Percentiles rank a stretch among this genome's conserved stretches.
These are phyloP conservation scores for Penicillium rolfsii DNA, from an alignment of 2,329 filamentous ascomycete genomes.

Conservation along the genomic window DNA sequence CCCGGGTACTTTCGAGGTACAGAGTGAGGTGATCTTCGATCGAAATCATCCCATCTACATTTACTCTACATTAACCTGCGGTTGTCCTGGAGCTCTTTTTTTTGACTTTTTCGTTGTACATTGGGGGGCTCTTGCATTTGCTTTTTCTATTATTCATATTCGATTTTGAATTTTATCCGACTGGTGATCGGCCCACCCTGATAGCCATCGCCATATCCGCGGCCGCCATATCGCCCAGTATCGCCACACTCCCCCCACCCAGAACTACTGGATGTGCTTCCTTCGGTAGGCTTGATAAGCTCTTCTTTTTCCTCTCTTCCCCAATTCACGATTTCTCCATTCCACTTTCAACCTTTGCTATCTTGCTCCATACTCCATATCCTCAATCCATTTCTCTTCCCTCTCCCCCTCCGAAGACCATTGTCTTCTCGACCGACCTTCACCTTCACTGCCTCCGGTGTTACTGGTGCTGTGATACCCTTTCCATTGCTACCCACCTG, in stretches of 20 bases:
- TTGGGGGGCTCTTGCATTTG: constrained; percentile 4
- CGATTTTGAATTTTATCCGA: constrained; percentile 7
- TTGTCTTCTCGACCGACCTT: constrained; percentile 21
- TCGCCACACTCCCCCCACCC: constrained; percentile 10
- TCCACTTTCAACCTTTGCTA: not conserved
- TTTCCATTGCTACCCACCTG: constrained; percentile 13
- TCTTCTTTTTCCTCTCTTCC: constrained; percentile 7
- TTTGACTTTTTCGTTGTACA: constrained; percentile 13
- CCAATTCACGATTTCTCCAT: not conserved
- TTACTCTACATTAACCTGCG: not conserved
- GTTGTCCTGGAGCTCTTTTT: constrained; percentile 9
- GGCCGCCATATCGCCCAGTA: constrained; percentile 8
- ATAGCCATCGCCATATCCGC: constrained; percentile 9
- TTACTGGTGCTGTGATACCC: constrained; percentile 32
- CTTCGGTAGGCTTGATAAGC: constrained; percentile 19
- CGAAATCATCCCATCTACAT: constrained; percentile 11
- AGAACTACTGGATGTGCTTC: constrained; percentile 8
- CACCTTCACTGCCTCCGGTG: constrained; percentile 17
- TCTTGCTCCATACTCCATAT: not conserved
- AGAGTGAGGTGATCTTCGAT: constrained; percentile 20
- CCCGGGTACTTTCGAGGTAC: constrained; percentile 19
- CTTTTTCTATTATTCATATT: constrained; percentile 2
- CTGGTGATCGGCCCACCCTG: constrained; percentile 15
- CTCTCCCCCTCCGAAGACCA: constrained; percentile 4
- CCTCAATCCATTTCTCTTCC: not conserved